A percentile compares a stretch with the other conserved stretches of the same genome.
Conservation (phyloP, 2,329 filamentous ascomycete genomes). For the Coniochaeta prunicola region DNA sequence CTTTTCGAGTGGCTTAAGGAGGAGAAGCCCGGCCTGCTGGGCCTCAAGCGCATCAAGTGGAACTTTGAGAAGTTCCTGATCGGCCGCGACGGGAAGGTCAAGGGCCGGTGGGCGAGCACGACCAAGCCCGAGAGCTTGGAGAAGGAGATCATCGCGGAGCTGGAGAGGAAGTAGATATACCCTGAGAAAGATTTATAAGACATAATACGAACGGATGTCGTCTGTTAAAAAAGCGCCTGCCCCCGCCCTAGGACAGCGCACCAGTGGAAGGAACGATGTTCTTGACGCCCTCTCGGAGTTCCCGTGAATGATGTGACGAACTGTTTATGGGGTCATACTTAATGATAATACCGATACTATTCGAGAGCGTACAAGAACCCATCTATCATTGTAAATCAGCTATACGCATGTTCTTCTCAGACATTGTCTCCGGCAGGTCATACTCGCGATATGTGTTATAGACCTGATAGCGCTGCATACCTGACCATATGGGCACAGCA, state of each 20-base stretch:
- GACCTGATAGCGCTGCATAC: too few species aligned
- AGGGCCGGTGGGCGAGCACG: slow-evolving; percentile 77
- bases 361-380: too few species aligned
- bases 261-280: too few species aligned
- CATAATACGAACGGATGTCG: background rate
- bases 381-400: too few species aligned
- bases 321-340: too few species aligned
- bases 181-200: background rate
- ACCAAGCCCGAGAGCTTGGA: slow-evolving; percentile 81
- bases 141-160: slow-evolving; percentile 66
- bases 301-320: too few species aligned
- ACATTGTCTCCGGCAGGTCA: too few species aligned
- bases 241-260: slow-evolving; percentile 13
- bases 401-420: too few species aligned
- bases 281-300: too few species aligned
- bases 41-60: slow-evolving; percentile 92
- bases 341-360: too few species aligned
- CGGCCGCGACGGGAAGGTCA: slow-evolving; percentile 77
- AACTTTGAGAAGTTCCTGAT: slow-evolving; percentile 99
- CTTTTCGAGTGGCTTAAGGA: slow-evolving; percentile 71
- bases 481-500: too few species aligned
- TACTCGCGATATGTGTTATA: too few species aligned
- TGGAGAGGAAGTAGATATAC: slow-evolving; percentile 41
- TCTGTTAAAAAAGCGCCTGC: background rate
- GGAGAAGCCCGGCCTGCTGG: slow-evolving; percentile 74